phyloP scores from a whole-genome alignment of 768 basidiomycete genomes.

The Melanogaster broomeanus region DNA sequence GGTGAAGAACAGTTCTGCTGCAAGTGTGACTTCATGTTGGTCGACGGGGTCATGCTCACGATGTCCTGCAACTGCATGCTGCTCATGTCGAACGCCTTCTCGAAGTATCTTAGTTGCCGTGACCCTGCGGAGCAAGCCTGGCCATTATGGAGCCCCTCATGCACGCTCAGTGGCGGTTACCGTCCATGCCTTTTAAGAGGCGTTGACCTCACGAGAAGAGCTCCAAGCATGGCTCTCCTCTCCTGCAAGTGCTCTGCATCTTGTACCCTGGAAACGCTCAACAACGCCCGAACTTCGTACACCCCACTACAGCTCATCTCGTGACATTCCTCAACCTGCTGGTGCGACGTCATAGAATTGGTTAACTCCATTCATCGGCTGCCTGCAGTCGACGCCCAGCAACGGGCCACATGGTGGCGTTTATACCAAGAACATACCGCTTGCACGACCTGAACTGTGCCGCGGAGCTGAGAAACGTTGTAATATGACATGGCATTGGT shows the following conservation, averaged over 20 bases:
- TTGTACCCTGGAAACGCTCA: constrained; percentile 20
- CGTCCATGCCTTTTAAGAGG: constrained; percentile 30
- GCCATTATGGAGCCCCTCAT: neutral
- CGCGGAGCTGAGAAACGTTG: constrained; percentile 17
- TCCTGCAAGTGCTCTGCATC: constrained; percentile 23
- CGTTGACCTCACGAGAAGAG: constrained; percentile 12
- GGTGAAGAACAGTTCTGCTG: too few relatives aligned
- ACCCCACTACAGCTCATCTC: constrained; percentile 24
- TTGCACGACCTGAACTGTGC: neutral
- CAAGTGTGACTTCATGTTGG: too few relatives aligned
- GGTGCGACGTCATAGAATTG: constrained; percentile 7
- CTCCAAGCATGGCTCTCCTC: constrained; percentile 24
- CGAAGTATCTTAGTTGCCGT: too few relatives aligned
- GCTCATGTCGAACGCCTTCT: too few relatives aligned
- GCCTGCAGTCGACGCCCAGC: constrained; percentile 15
- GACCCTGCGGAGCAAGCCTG: too few relatives aligned
- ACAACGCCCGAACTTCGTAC: constrained; percentile 30
- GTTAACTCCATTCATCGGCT: constrained; percentile 8
- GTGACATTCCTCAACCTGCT: constrained; percentile 18
- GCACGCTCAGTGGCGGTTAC: constrained; percentile 8
- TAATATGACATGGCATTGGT: constrained; percentile 15
- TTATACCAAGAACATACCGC: constrained; percentile 13
- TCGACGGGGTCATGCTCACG: too few relatives aligned
- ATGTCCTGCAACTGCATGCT: too few relatives aligned
- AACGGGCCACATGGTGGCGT: constrained; percentile 8